Evolutionary conservation across 2,329 filamentous ascomycete genomes (phyloP).

Genomic region (Claviceps lovelessii): DNA sequence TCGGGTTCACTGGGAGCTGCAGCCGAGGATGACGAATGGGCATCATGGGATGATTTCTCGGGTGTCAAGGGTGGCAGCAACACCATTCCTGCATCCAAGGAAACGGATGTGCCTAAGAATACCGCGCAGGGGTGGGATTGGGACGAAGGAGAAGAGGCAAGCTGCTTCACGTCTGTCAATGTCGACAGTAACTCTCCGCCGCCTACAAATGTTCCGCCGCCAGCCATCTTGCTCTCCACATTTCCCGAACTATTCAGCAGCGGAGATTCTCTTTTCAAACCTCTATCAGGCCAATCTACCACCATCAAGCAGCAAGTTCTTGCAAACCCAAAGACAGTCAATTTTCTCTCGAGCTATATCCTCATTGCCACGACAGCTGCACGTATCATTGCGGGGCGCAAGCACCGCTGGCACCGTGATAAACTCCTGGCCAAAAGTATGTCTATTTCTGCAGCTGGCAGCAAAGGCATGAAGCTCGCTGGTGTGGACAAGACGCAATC

Average conservation of each 20-base stretch:
- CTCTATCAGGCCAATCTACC: constrained; percentile 42
- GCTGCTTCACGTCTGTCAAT: constrained; percentile 11
- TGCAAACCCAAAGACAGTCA: constrained; percentile 44
- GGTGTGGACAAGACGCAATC: constrained; percentile 72
- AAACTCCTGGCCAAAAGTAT: constrained; percentile 72
- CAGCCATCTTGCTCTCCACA: constrained; percentile 63
- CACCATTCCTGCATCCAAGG: constrained; percentile 7
- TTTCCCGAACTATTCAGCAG: constrained; percentile 58
- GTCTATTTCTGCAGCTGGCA: constrained; percentile 65
- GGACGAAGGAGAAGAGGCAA: constrained; percentile 26
- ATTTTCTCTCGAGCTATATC: constrained; percentile 52
- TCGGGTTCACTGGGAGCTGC: constrained; percentile 2
- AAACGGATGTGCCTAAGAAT: constrained; percentile 13
- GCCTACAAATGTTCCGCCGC: constrained; percentile 79
- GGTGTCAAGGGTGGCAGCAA: constrained; percentile 6
- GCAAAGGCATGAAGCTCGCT: constrained; percentile 81
- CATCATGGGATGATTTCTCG: constrained; percentile 33
- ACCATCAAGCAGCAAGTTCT: constrained; percentile 49
- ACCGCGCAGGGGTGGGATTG: constrained; percentile 31
- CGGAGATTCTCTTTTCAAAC: constrained; percentile 52
- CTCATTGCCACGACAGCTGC: constrained; percentile 52
- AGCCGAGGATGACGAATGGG: constrained; percentile 20
- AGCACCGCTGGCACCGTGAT: constrained; percentile 82
- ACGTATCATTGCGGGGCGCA: constrained; percentile 73
- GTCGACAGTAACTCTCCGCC: constrained; percentile 32